Evolutionary conservation across 1,284 basidiomycete species (phyloP).

Genomic region (Sporisorium graminicola): DNA sequence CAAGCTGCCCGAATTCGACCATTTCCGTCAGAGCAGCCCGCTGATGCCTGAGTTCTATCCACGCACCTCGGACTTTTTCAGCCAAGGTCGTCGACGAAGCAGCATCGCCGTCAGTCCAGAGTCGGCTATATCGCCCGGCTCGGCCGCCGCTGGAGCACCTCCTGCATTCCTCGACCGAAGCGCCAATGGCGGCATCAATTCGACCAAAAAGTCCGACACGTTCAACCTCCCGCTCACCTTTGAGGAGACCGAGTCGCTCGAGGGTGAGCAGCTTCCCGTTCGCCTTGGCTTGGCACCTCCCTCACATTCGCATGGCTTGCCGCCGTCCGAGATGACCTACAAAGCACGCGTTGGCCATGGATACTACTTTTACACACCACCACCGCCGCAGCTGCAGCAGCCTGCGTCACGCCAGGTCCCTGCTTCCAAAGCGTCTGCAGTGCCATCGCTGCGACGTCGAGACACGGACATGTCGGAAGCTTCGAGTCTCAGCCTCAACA

Average conservation of each 20-base stretch:
- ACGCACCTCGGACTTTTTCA: constrained; percentile 51
- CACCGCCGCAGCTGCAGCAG: constrained; percentile 32
- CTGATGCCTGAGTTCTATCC: constrained; percentile 49
- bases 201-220: constrained; percentile 21
- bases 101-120: constrained; percentile 24
- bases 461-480: constrained; percentile 24
- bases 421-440: background rate
- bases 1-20: constrained; percentile 48
- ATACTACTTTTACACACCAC: constrained; percentile 58
- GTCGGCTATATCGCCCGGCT: background rate
- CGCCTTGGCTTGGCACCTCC: constrained; percentile 57
- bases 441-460: constrained; percentile 13
- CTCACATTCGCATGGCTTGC: constrained; percentile 28
- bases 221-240: constrained; percentile 40
- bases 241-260: constrained; percentile 31
- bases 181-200: background rate
- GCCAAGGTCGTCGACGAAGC: constrained; percentile 37
- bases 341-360: constrained; percentile 43
- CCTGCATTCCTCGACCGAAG: background rate
- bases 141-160: background rate
- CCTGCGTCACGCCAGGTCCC: background rate
- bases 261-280: constrained; percentile 50
- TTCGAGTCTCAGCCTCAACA: constrained; percentile 4
- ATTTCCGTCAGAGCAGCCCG: constrained; percentile 42
- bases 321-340: constrained; percentile 35